phyloP scores from a whole-genome alignment of 2,329 filamentous ascomycete species.

The Alternaria atra region DNA sequence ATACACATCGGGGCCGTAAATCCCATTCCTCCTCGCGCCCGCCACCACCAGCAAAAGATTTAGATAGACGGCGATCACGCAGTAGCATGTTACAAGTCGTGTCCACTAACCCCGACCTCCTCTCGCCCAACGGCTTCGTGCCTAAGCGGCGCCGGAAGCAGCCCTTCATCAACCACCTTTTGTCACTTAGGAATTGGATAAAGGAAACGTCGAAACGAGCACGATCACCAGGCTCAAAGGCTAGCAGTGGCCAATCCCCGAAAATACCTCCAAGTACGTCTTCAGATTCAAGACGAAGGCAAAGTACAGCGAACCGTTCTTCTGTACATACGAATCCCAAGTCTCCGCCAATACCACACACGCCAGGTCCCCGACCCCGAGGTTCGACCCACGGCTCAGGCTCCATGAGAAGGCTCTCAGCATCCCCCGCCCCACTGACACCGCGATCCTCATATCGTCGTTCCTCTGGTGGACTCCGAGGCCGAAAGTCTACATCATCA shows the following conservation, averaged over 20 bases:
- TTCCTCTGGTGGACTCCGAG: conserved; percentile 82
- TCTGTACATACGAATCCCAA: conserved; percentile 51
- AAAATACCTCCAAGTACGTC: conserved; percentile 40
- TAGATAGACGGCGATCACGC: conserved; percentile 71
- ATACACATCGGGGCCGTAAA: conserved; percentile 80
- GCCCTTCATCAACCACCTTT: conserved; percentile 72
- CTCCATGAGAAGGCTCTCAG: conserved; percentile 69
- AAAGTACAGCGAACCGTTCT: conserved; percentile 47
- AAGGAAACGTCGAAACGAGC: conserved; percentile 64
- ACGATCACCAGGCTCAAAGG: conserved; percentile 47
- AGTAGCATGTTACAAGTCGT: conserved; percentile 89
- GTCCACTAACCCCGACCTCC: conserved; percentile 71
- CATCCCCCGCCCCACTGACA: conserved; percentile 87
- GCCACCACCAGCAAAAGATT: conserved; percentile 85
- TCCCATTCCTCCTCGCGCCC: conserved; percentile 81
- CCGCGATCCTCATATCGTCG: conserved; percentile 87
- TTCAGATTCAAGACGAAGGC: conserved; percentile 45
- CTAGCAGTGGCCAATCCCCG: conserved; percentile 46
- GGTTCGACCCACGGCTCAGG: conserved; percentile 55
- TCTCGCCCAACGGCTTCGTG: conserved; percentile 65
- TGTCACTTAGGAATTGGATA: conserved; percentile 76
- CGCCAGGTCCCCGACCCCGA: conserved; percentile 48
- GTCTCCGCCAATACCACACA: conserved; percentile 49
- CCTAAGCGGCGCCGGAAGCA: conserved; percentile 67
- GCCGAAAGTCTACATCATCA: conserved; percentile 94